Evolutionary conservation across 2,329 filamentous ascomycete genomes (phyloP), one percentile per base, ranked within the genome.

Genomic region (Diaporthe amygdali): DNA sequence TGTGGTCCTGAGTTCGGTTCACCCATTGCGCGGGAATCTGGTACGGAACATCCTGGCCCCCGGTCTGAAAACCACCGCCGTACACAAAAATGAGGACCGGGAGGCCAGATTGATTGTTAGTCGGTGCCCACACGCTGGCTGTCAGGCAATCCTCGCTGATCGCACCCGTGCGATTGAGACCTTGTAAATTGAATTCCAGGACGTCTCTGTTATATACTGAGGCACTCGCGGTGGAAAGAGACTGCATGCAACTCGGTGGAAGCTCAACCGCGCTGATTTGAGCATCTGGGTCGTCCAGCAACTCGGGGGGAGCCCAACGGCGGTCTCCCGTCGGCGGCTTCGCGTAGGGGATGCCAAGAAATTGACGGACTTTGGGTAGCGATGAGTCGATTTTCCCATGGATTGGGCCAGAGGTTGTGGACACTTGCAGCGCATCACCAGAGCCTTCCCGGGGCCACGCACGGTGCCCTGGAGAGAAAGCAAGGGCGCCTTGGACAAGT

Each of bases 111-210:
- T 74, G 63, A 0, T 67, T 81, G 34, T 80, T 80, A 0, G 81
- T 75, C 0, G 85, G 84, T 15, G 80, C 76, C 80, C 82, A 86
- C 5, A 86, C 80, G 69, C 85, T 85, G 37, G 79, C 79, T 61
- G 82, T 86, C 1, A 86, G 79, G 70, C 84, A 86, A 69, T 86
- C 73, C 70, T 76, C 76, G 51, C 56, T 63, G 39, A 63, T 22
- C 5, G 25, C 15, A 5, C 56, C 56, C 41, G 56, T 63, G 14
- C 41, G 39, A 17, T 63, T 63, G 3, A 63, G 56, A 6, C 56
- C 56, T 5, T 63, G 39, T 41, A 63, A 5, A 15, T 63, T 63
- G 56, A 63, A 63, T 30, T 63, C 56, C 6, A 63, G 27, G 17
- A 63, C 56, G 27, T 63, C 27, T 27, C 32, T 52, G 41, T 41